A percentile compares a stretch with the other conserved stretches of the same genome.
phyloP scores from a whole-genome alignment of 2,329 filamentous ascomycete genomes.

The Fusarium sp. region DNA sequence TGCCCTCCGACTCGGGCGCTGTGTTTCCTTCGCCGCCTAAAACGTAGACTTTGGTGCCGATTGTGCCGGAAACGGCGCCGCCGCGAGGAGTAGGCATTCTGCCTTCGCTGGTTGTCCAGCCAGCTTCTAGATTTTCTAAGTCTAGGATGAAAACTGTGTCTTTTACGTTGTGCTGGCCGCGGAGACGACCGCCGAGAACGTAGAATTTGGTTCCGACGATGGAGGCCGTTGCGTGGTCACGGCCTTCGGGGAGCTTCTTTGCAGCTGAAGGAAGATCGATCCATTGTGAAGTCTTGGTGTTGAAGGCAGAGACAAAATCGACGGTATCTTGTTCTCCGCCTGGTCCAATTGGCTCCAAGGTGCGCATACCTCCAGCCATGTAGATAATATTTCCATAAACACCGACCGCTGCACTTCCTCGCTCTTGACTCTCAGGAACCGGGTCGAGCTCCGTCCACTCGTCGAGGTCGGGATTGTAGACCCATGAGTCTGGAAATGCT shows the following conservation, averaged over 20 bases:
- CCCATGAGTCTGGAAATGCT: conserved; percentile 40
- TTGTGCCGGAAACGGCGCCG: conserved; percentile 43
- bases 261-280: conserved; percentile 38
- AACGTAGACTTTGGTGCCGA: conserved; percentile 45
- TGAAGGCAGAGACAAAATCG: conserved; percentile 44
- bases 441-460: conserved; percentile 42
- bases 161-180: conserved; percentile 44
- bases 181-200: conserved; percentile 48
- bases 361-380: conserved; percentile 51
- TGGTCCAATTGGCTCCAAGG: conserved; percentile 15
- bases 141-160: conserved; percentile 50
- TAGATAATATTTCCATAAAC: conserved; percentile 46
- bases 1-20: conserved; percentile 11
- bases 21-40: conserved; percentile 52
- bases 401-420: conserved; percentile 47
- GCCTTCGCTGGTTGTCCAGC: conserved; percentile 42
- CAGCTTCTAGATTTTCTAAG: conserved; percentile 35
- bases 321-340: conserved; percentile 41
- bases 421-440: conserved; percentile 41
- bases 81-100: conserved; percentile 52
- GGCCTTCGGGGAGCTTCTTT: conserved; percentile 43
- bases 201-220: conserved; percentile 48
- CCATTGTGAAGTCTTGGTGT: conserved; percentile 44
- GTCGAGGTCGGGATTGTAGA: conserved; percentile 43
- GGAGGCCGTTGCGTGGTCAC: conserved; percentile 48